These are phyloP conservation scores for Agapanthus africanus DNA, from an alignment of 106 monocot genomes.

Conservation along the genomic window DNA sequence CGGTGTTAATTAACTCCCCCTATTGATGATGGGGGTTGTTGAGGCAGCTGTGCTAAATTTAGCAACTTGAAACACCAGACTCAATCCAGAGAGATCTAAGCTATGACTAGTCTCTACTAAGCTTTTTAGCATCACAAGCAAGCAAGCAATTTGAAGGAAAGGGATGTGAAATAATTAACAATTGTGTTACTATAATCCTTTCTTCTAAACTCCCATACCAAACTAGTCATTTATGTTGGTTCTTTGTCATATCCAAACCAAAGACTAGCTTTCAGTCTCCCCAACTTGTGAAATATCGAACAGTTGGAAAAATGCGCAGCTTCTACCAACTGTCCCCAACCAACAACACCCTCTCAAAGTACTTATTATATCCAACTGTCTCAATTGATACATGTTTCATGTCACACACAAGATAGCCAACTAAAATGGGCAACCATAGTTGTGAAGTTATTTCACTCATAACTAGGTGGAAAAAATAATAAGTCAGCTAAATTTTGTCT, in stretches of 20 bases:
- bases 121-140: background rate
- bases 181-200: background rate
- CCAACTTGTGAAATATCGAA: background rate
- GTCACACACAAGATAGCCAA: background rate
- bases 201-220: slow-evolving; percentile 8
- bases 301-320: background rate
- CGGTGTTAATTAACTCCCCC: too few species aligned
- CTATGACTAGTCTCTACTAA: background rate
- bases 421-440: too few species aligned
- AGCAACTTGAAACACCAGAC: background rate
- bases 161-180: background rate
- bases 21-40: too few species aligned
- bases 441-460: too few species aligned
- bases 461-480: too few species aligned
- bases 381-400: background rate
- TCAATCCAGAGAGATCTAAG: background rate
- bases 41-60: background rate
- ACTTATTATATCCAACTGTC: slow-evolving; percentile 4
- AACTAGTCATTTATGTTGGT: too few species aligned
- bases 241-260: background rate
- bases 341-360: background rate
- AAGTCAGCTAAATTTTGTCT: too few species aligned
- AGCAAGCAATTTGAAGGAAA: background rate
- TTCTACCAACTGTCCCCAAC: slow-evolving; percentile 6
- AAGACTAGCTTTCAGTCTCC: background rate